phyloP scores from a whole-genome alignment of 768 basidiomycete species.

The Kwoniella shandongensis region DNA sequence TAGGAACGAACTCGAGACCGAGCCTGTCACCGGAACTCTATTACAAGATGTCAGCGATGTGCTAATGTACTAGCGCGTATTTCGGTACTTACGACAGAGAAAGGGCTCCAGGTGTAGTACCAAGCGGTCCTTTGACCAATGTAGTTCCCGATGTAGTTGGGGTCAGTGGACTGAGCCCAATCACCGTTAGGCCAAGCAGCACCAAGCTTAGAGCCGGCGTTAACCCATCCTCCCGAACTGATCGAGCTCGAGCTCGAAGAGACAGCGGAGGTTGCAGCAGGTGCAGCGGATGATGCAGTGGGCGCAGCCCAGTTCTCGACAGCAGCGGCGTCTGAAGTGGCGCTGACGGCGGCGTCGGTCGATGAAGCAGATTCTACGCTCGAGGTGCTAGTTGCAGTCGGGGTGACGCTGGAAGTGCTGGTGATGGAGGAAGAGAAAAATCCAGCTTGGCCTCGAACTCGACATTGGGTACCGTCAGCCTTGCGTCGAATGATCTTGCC shows the following conservation, averaged over 20 bases:
- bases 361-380: slow-evolving; percentile 53
- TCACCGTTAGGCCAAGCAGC: slow-evolving; percentile 68
- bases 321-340: slow-evolving; percentile 13
- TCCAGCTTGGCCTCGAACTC: slow-evolving; percentile 28
- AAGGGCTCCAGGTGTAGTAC: slow-evolving; percentile 70
- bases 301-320: slow-evolving; percentile 7
- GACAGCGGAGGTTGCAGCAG: slow-evolving; percentile 13
- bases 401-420: slow-evolving; percentile 48
- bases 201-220: slow-evolving; percentile 59
- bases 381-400: slow-evolving; percentile 53
- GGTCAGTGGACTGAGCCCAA: slow-evolving; percentile 40
- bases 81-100: slow-evolving; percentile 53
- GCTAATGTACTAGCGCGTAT: neutral
- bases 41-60: neutral
- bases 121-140: slow-evolving; percentile 56
- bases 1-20: slow-evolving; percentile 63
- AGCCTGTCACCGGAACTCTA: slow-evolving; percentile 51
- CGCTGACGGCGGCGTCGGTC: slow-evolving; percentile 30
- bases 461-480: slow-evolving; percentile 40
- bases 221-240: slow-evolving; percentile 30
- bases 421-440: slow-evolving; percentile 19
- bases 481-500: slow-evolving; percentile 19
- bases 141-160: slow-evolving; percentile 59
- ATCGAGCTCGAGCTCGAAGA: slow-evolving; percentile 8
- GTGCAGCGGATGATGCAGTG: slow-evolving; percentile 13